Conservation (phyloP, 441 rosid species). For the Arabidopsis hybrid region DNA sequence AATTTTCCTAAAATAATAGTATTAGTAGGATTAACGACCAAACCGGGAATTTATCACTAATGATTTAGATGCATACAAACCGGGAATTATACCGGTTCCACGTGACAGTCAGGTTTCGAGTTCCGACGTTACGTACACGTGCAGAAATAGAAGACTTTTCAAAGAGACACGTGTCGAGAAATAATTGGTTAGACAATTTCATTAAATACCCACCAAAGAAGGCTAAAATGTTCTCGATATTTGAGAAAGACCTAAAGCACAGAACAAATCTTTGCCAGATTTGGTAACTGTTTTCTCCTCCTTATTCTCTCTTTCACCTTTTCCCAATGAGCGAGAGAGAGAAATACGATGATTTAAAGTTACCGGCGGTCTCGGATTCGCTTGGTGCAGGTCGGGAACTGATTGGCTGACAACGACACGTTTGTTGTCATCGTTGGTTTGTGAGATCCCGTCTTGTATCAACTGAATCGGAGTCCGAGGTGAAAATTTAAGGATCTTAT, state of each 20-base stretch:
- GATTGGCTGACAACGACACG: slow-evolving; percentile 45
- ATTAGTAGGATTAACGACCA: background rate
- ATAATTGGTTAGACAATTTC: background rate
- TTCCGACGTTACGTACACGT: background rate
- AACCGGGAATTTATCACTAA: background rate
- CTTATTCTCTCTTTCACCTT: background rate
- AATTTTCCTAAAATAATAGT: too few relatives aligned
- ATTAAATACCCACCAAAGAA: slow-evolving; percentile 8
- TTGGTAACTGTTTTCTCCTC: slow-evolving; percentile 11
- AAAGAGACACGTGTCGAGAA: background rate
- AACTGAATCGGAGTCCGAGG: slow-evolving; percentile 98
- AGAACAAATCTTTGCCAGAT: slow-evolving; percentile 29
- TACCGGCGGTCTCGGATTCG: slow-evolving; percentile 92
- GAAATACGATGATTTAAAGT: slow-evolving; percentile 26
- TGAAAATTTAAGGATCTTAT: slow-evolving; percentile 45
- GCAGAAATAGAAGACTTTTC: background rate
- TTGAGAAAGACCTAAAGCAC: background rate
- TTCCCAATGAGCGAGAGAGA: background rate
- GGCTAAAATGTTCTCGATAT: background rate
- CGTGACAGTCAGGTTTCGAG: background rate
- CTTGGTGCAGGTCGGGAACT: slow-evolving; percentile 99
- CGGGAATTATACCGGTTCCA: background rate
- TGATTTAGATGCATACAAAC: background rate
- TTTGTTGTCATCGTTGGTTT: slow-evolving; percentile 39
- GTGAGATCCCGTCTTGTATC: slow-evolving; percentile 95